Conservation (phyloP, 2,329 filamentous ascomycete species). For the Aspergillus ochraceus region DNA sequence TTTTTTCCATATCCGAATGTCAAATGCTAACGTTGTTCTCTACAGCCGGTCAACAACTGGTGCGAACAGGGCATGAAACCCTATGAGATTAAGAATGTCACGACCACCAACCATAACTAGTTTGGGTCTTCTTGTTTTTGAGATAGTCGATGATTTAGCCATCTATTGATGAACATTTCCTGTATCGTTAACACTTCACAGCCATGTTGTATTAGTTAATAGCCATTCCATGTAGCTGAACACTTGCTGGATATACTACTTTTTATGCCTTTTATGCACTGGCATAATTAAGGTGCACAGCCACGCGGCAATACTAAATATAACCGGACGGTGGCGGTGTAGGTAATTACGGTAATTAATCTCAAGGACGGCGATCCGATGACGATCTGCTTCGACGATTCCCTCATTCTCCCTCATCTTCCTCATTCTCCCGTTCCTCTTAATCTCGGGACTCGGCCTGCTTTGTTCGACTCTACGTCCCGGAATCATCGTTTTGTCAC, state of each 20-base stretch:
- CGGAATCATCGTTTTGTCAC: neutral
- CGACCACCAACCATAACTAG: constrained; percentile 3
- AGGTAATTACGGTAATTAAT: neutral
- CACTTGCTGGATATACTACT: neutral
- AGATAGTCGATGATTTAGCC: neutral
- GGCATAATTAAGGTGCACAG: neutral
- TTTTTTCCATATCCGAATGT: neutral
- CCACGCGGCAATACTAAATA: neutral
- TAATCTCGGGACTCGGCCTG: too few relatives aligned
- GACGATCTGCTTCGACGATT: neutral
- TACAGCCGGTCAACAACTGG: constrained; percentile 47
- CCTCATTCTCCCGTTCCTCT: neutral
- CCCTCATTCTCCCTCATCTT: neutral
- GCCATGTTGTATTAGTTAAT: neutral
- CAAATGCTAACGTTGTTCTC: constrained; percentile 13
- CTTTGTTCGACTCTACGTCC: too few relatives aligned
- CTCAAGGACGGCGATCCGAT: neutral
- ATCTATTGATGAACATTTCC: neutral
- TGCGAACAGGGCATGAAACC: constrained; percentile 37
- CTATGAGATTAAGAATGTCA: constrained; percentile 7
- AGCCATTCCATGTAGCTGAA: neutral
- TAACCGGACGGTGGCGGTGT: neutral
- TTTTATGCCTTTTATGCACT: too few relatives aligned
- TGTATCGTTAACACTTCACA: neutral
- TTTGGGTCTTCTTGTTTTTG: neutral